Evolutionary conservation across 2,329 filamentous ascomycete genomes (phyloP).

Genomic region (Thelonectria discophora): DNA sequence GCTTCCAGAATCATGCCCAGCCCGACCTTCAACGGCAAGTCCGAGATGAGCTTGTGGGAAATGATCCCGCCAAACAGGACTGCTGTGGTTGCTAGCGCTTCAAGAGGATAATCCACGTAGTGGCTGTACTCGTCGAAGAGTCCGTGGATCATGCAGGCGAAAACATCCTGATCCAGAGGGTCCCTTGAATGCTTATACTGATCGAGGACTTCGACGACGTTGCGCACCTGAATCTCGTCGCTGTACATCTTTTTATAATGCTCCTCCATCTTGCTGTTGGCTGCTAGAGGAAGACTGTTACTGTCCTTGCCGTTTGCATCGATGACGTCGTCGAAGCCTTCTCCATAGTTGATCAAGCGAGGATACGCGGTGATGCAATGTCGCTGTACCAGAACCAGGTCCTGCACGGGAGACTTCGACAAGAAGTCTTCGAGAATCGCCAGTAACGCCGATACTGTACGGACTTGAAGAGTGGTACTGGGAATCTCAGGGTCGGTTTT

Average conservation of each 20-base stretch:
- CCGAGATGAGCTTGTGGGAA: constrained; percentile 88
- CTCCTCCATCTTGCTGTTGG: constrained; percentile 94
- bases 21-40: constrained; percentile 91
- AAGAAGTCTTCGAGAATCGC: constrained; percentile 79
- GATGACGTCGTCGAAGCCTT: constrained; percentile 91
- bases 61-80: constrained; percentile 98
- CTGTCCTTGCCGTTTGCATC: constrained; percentile 82
- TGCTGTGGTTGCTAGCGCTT: constrained; percentile 92
- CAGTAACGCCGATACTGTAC: constrained; percentile 83
- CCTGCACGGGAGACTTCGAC: constrained; percentile 66
- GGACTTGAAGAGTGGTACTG: constrained; percentile 81
- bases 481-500: constrained; percentile 84
- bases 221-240: constrained; percentile 84
- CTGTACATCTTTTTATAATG: constrained; percentile 99
- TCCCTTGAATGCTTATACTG: constrained; percentile 89
- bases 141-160: constrained; percentile 98
- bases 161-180: constrained; percentile 88
- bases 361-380: constrained; percentile 93
- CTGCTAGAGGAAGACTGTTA: constrained; percentile 80
- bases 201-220: constrained; percentile 85
- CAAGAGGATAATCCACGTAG: constrained; percentile 94
- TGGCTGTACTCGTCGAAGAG: constrained; percentile 97
- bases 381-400: constrained; percentile 83
- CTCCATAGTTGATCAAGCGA: constrained; percentile 93
- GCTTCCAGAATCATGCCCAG: constrained; percentile 98